Evolutionary conservation across 2,329 filamentous ascomycete species (phyloP), one percentile per base, ranked within the genome.

Genomic region (Alternaria triticimaculans): DNA sequence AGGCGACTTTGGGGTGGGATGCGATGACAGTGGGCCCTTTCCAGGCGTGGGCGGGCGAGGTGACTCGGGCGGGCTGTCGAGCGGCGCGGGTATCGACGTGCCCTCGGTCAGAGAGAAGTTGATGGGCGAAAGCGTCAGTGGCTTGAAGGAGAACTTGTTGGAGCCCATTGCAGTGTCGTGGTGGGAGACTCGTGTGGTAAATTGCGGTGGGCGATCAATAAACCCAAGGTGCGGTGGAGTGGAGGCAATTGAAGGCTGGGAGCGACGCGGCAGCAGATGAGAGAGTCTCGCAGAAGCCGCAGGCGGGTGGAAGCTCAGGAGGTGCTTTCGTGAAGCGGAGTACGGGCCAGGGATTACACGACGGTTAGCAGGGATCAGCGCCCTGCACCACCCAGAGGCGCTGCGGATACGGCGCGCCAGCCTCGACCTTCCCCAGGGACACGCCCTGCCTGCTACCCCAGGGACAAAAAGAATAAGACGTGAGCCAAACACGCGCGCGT

Each of bases 101-200:
- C 80, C 80, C 48, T 80, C 80, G 37, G 80, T 82, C 58, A 81
- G 76, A 49, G 80, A 81, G 75, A 81, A 80, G 68, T 80, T 77
- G 72, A 81, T 76, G 55, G 80, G 79, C 37, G 72, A 70, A 30
- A 80, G 71, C 53, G 77, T 78, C 60, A 79, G 70, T 60, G 77
- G 77, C 68, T 78, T 75, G 72, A 76, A 79, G 10, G 60, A 59
- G 59, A 65, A 65, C 59, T 77, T 79, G 63, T 62, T 64, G 49
- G 51, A 64, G 30, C 72, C 66, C 76, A 79, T 79, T 56, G 55
- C 26, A 44, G 33, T 45, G 26, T 48, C n/a, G 55, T 41, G 21
- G 37, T 44, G 57, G 12, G 37, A 30, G 46, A n/a, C 28, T 53
- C 49, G 28, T 37, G 15, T 33, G 49, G 28, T 26, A 33, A 28